A percentile compares a stretch with the other conserved stretches of the same genome.
These are phyloP conservation scores for Arthroderma uncinatum DNA, from an alignment of 2,329 filamentous ascomycete genomes.

Conservation along the genomic window DNA sequence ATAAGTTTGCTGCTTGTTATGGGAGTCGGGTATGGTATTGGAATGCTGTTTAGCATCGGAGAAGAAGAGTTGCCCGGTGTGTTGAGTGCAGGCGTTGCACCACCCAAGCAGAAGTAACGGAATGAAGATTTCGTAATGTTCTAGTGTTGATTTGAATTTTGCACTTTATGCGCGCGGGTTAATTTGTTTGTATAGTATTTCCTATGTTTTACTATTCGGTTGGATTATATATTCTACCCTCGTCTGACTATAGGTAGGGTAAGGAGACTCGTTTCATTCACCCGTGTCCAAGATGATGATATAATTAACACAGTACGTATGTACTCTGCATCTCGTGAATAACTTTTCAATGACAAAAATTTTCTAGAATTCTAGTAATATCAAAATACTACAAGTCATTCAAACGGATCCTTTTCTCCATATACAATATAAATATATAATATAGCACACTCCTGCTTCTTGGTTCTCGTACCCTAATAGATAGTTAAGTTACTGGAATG, in stretches of 20 bases:
- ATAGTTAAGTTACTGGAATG: slow-evolving; percentile 1
- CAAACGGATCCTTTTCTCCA: not conserved
- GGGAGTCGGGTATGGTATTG: slow-evolving; percentile 58
- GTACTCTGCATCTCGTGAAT: not conserved
- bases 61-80: slow-evolving; percentile 83
- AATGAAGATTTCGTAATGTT: not conserved
- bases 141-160: not conserved
- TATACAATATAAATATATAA: not conserved
- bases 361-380: too few relatives aligned
- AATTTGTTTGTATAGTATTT: slow-evolving; percentile 2
- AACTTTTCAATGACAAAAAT: too few relatives aligned
- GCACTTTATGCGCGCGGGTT: not conserved
- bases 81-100: slow-evolving; percentile 85
- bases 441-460: not conserved
- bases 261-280: too few relatives aligned
- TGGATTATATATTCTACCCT: not conserved
- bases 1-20: slow-evolving; percentile 61
- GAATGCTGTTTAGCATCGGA: slow-evolving; percentile 71
- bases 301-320: too few relatives aligned
- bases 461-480: not conserved
- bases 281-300: too few relatives aligned
- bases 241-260: too few relatives aligned
- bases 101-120: slow-evolving; percentile 43
- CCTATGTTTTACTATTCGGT: not conserved
- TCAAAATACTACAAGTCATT: too few relatives aligned